These are phyloP conservation scores for Ophiocordyceps unilateralis DNA, from an alignment of 2,329 filamentous ascomycete species.

Conservation along the genomic window DNA sequence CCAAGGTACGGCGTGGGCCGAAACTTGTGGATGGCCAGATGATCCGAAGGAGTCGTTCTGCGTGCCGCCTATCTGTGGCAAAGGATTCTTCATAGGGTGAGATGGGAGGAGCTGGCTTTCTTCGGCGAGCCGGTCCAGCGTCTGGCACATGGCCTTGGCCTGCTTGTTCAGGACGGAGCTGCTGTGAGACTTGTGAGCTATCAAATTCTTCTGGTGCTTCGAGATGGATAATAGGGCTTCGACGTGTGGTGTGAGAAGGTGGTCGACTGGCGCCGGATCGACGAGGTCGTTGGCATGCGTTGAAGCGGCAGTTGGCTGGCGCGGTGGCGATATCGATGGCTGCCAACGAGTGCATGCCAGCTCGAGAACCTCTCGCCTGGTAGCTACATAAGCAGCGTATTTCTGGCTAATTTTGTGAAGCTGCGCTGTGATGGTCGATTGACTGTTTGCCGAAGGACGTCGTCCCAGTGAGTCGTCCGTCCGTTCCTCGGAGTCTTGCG, in stretches of 20 bases:
- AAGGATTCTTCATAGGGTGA: conserved; percentile 24
- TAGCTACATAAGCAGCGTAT: conserved; percentile 34
- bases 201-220: conserved; percentile 36
- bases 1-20: conserved; percentile 35
- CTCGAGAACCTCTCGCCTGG: conserved; percentile 29
- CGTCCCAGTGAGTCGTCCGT: conserved; percentile 4
- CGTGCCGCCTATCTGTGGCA: conserved; percentile 21
- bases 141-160: conserved; percentile 29
- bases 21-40: conserved; percentile 21
- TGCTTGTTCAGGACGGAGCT: conserved; percentile 31
- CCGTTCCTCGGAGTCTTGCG: conserved; percentile 10
- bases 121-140: conserved; percentile 36
- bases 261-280: conserved; percentile 9
- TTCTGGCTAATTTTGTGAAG: conserved; percentile 33
- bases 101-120: conserved; percentile 44
- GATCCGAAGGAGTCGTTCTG: conserved; percentile 22
- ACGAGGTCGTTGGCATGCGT: conserved; percentile 4
- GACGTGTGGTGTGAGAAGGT: conserved; percentile 40
- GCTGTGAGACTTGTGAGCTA: conserved; percentile 41
- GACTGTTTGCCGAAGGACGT: conserved; percentile 7
- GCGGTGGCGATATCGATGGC: conserved; percentile 9
- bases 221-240: conserved; percentile 33
- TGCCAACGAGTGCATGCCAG: conserved; percentile 17
- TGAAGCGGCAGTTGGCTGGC: conserved; percentile 3
- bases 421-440: conserved; percentile 17